A percentile compares a stretch with the other conserved stretches of the same genome.
phyloP scores from a whole-genome alignment of 2,329 filamentous ascomycete species.

The Chrysoporthe deuterocubensis region DNA sequence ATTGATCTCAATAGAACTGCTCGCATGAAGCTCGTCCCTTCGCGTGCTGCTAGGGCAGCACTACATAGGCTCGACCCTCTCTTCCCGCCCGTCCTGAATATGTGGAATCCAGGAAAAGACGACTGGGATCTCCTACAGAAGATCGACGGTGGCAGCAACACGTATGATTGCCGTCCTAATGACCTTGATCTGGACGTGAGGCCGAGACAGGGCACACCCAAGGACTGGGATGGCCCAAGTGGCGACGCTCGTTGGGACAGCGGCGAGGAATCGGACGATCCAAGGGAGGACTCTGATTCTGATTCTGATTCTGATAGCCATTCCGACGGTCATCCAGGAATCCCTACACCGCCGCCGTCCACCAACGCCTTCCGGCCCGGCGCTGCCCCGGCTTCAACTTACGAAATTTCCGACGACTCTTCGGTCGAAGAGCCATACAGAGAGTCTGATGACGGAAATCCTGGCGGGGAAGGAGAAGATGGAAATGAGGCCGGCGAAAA shows the following conservation, averaged over 20 bases:
- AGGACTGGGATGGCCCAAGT: not conserved
- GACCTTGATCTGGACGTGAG: slow-evolving; percentile 6
- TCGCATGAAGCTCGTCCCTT: not conserved
- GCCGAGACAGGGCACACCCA: not conserved
- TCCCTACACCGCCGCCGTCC: not conserved
- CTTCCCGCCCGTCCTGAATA: not conserved
- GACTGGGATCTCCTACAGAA: not conserved
- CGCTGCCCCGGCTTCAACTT: not conserved
- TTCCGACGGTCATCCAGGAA: not conserved
- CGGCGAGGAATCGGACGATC: not conserved
- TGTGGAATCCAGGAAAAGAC: not conserved
- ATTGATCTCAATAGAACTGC: slow-evolving; percentile 14
- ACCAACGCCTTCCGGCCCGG: not conserved
- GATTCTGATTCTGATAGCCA: not conserved
- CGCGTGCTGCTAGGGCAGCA: not conserved
- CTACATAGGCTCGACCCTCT: not conserved
- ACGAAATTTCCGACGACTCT: not conserved
- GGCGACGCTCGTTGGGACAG: not conserved
- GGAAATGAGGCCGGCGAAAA: not conserved
- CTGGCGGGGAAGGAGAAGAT: not conserved
- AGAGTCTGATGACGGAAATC: not conserved
- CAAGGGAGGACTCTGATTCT: not conserved
- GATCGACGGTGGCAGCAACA: not conserved
- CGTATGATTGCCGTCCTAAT: not conserved
- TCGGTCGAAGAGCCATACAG: not conserved